Base-by-base conservation (phyloP, 768 basidiomycete genomes). In the Panaeolus papilionaceus region DNA sequence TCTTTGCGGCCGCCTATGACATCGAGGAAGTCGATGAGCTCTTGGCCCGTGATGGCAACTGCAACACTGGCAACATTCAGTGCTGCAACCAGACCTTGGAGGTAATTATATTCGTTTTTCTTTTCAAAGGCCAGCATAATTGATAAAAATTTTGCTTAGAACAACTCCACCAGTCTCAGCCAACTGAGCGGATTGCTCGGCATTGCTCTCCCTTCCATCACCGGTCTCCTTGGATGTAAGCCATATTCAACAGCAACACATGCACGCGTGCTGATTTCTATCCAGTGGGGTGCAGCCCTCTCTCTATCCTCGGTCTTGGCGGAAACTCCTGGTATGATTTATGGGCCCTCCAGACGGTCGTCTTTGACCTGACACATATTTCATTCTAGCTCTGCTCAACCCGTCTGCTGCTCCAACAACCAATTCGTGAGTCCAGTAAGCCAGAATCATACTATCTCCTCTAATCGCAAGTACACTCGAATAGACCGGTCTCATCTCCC, bases 371-470 rank as follows among this genome's bases (percentile, higher is more conserved):
- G 75, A 12, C 66, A 71, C 38, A 72, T 69, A 49, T 61, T 64
- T 69, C 44, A 54, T 64, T 2, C 75, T 18, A 58, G 76, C 71
- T 67, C 68, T 44, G 65, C 64, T 14, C 69, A 72, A 63, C 71
- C 76, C n/a, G 74, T 77, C 64, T 75, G 76, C 69, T 77, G 76
- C 71, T 28, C 67, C n/a, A 71, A 77, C 66, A 71, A 74, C 64
- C 40, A 68, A 51, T 76, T 74, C 47, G 75, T 76, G 64, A 61
- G 75, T 70, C 12, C 4, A n/a, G 16, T 63, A 38, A 40, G 12
- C 37, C 38, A 42, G 38, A 38, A 23, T 23, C 37, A 42, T 38
- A 38, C 58, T 20, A 14, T 11, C 39, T 33, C n/a, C 5, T 10
- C 37, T 33, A 58, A 58, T 33, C 54, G 4, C 45, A 45, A 54